A percentile compares a stretch with the other conserved stretches of the same genome.
Conservation (phyloP, 306 rosid genomes). For the Dicorynia guianensis region DNA sequence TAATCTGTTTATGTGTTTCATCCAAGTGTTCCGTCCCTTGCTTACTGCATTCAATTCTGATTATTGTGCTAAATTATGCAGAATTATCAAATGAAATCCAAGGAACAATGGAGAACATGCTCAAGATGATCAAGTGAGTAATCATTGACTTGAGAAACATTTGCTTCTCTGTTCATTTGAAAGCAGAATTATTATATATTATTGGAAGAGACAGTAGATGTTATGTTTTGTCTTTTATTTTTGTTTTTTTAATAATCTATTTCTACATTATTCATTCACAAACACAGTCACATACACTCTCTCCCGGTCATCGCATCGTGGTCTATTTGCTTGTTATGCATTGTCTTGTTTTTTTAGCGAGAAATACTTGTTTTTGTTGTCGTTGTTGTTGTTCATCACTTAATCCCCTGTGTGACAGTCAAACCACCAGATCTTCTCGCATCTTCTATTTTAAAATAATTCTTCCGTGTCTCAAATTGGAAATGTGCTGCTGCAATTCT, state of each 20-base stretch:
- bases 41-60: slow-evolving; percentile 21
- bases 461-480: neutral
- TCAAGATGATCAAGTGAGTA: slow-evolving; percentile 69
- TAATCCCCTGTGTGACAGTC: neutral
- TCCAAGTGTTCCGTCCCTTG: slow-evolving; percentile 12
- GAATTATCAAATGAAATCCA: slow-evolving; percentile 69
- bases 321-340: slow-evolving; percentile 7
- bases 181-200: neutral
- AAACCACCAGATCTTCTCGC: neutral
- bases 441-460: neutral
- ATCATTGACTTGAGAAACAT: neutral
- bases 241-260: neutral
- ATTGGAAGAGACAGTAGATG: neutral
- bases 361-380: neutral
- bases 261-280: neutral
- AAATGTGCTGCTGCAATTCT: neutral
- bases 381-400: neutral
- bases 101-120: slow-evolving; percentile 79
- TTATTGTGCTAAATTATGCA: slow-evolving; percentile 41
- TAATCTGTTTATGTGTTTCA: neutral
- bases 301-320: neutral
- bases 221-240: too few species aligned
- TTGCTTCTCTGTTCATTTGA: neutral
- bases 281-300: neutral
- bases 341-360: neutral